These are phyloP conservation scores for Panellus pusillus DNA, from an alignment of 768 basidiomycete species.

Conservation along the genomic window DNA sequence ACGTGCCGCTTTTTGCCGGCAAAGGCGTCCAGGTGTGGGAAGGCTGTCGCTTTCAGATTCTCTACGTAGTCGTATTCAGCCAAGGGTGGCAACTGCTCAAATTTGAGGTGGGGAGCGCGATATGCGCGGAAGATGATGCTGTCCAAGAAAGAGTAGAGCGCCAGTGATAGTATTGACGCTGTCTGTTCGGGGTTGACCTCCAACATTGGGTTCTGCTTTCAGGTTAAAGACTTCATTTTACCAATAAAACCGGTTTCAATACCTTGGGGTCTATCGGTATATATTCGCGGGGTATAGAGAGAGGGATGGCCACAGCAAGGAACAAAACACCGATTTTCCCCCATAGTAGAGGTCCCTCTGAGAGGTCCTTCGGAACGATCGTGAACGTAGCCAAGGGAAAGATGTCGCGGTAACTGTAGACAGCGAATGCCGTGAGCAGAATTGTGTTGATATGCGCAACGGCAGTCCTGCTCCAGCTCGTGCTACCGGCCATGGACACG, in stretches of 20 bases:
- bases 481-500: not conserved
- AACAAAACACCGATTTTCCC: constrained; percentile 44
- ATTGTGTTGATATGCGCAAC: constrained; percentile 29
- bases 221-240: not conserved
- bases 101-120: constrained; percentile 42
- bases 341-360: constrained; percentile 51
- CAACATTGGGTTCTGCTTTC: constrained; percentile 31
- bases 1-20: constrained; percentile 14
- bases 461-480: constrained; percentile 7
- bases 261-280: constrained; percentile 54
- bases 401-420: constrained; percentile 58
- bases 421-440: constrained; percentile 32
- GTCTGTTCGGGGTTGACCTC: constrained; percentile 50
- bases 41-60: constrained; percentile 27
- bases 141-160: constrained; percentile 56
- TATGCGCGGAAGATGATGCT: constrained; percentile 46
- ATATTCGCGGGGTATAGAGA: constrained; percentile 54
- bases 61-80: constrained; percentile 52
- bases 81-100: constrained; percentile 61
- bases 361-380: constrained; percentile 43
- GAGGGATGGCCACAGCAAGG: constrained; percentile 48
- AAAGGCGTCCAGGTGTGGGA: constrained; percentile 23
- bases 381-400: constrained; percentile 58
- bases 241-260: not conserved
- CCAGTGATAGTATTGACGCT: constrained; percentile 42